Evolutionary conservation across 1,284 basidiomycete species (phyloP).

Genomic region (Rhodotorula sp.): DNA sequence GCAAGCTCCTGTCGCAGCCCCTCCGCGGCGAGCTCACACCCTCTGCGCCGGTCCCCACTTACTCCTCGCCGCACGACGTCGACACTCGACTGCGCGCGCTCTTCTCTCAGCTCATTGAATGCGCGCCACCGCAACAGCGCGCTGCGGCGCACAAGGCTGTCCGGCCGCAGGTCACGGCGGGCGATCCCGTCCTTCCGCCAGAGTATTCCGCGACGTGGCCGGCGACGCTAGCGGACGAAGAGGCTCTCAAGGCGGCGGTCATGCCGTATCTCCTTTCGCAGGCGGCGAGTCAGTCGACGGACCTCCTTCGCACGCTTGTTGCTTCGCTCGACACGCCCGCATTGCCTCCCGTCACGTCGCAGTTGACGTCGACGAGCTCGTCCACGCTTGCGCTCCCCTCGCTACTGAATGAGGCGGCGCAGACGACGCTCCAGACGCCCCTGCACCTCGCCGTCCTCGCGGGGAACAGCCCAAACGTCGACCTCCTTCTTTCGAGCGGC

Average conservation of each 20-base stretch:
- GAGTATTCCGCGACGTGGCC: constrained; percentile 35
- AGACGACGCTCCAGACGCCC: constrained; percentile 62
- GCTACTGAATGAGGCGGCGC: constrained; percentile 41
- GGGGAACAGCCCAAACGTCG: constrained; percentile 62
- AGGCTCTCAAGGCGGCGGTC: constrained; percentile 37
- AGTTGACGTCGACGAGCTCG: background rate
- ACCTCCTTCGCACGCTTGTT: constrained; percentile 34
- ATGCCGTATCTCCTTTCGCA: constrained; percentile 42
- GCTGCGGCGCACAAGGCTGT: constrained; percentile 49
- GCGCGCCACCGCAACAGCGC: constrained; percentile 57
- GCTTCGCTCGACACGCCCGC: constrained; percentile 7
- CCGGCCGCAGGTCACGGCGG: background rate
- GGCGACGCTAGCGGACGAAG: constrained; percentile 34
- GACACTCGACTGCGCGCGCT: constrained; percentile 34
- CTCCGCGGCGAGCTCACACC: constrained; percentile 83
- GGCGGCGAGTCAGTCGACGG: constrained; percentile 36
- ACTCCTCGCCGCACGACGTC: constrained; percentile 33
- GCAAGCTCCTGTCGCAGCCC: constrained; percentile 72
- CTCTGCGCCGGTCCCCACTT: constrained; percentile 46
- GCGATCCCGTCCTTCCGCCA: constrained; percentile 24
- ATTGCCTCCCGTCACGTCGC: background rate
- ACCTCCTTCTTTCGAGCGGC: constrained; percentile 69
- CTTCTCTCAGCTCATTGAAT: constrained; percentile 52
- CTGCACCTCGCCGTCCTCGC: constrained; percentile 77
- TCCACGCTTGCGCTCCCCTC: constrained; percentile 24